Percentiles rank a stretch among this genome's conserved stretches.
These are phyloP conservation scores for Hygrocybe coccinea DNA, from an alignment of 768 basidiomycete species.

Conservation along the genomic window DNA sequence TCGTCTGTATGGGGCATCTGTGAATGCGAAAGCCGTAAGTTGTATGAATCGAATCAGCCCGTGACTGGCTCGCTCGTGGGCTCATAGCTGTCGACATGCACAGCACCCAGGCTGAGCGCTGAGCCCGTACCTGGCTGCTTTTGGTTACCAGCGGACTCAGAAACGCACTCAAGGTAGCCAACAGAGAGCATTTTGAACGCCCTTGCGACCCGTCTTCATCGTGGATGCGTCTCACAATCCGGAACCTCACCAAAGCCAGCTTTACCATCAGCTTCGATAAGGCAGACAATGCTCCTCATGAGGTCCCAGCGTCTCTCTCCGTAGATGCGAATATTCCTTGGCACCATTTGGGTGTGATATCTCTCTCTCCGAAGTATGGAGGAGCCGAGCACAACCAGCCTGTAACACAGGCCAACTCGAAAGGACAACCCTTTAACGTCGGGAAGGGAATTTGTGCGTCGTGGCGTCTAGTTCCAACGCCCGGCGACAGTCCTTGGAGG, in stretches of 20 bases:
- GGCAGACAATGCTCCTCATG: background rate
- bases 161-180: too few relatives aligned
- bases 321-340: background rate
- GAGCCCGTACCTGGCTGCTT: too few relatives aligned
- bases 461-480: background rate
- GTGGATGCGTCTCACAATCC: background rate
- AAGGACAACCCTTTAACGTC: background rate
- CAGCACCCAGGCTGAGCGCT: background rate
- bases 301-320: background rate
- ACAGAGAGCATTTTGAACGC: background rate
- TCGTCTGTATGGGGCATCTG: background rate
- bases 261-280: background rate
- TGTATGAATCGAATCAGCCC: too few relatives aligned
- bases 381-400: background rate
- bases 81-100: background rate
- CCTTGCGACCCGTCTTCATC: background rate
- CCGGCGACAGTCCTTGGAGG: slow-evolving; percentile 46
- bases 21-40: background rate
- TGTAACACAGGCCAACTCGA: background rate
- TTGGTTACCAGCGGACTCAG: too few relatives aligned
- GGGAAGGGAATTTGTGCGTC: background rate
- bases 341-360: background rate
- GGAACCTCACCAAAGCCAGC: background rate
- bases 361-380: background rate
- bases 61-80: too few relatives aligned